phyloP scores from a whole-genome alignment of 352 stramenopile species.

The Globisporangium heterothallicum region DNA sequence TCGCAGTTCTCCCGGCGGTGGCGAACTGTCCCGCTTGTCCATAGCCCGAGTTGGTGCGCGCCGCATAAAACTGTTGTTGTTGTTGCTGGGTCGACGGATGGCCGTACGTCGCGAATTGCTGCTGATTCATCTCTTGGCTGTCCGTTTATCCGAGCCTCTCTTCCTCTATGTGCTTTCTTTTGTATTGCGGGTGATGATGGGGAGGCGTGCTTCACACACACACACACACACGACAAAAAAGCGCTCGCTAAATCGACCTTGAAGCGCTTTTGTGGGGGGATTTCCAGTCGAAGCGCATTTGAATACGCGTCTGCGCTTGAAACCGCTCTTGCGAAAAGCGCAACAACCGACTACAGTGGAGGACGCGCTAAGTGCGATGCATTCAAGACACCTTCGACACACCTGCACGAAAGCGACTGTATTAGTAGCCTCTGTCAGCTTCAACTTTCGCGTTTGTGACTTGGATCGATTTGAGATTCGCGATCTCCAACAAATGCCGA shows the following conservation, averaged over 20 bases:
- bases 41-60: conserved; percentile 24
- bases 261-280: too few species aligned
- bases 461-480: too few species aligned
- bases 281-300: too few species aligned
- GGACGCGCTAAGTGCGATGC: not conserved
- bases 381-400: not conserved
- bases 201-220: not conserved
- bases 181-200: not conserved
- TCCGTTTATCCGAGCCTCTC: not conserved
- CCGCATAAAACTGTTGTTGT: conserved; percentile 39
- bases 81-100: conserved; percentile 25
- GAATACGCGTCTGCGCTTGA: not conserved
- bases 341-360: not conserved
- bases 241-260: not conserved
- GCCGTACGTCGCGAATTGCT: conserved; percentile 56
- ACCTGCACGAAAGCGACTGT: not conserved
- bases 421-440: too few species aligned
- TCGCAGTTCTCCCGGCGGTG: conserved; percentile 23
- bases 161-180: not conserved
- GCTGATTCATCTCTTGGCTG: conserved; percentile 48
- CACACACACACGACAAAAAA: not conserved
- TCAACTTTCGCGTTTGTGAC: too few species aligned
- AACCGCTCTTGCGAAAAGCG: not conserved
- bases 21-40: conserved; percentile 28
- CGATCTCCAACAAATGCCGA: too few species aligned